Evolutionary conservation across 768 basidiomycete species (phyloP).

Genomic region (Panellus pusillus): DNA sequence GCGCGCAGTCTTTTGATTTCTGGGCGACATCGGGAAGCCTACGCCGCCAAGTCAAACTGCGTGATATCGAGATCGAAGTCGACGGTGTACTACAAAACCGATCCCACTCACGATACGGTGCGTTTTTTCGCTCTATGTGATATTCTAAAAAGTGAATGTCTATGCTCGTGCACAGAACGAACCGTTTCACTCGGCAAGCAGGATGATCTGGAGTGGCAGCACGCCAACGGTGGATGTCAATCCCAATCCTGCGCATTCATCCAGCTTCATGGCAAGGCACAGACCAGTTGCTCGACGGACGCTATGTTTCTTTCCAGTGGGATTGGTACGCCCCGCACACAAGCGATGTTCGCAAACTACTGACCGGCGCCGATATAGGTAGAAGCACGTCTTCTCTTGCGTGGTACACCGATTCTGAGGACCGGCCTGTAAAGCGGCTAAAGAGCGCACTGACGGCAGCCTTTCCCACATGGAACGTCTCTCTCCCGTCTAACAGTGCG

Average conservation of each 20-base stretch:
- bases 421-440: conserved; percentile 39
- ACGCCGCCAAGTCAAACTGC: conserved; percentile 33
- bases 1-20: conserved; percentile 44
- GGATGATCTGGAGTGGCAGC: conserved; percentile 43
- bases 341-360: neutral
- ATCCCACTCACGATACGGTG: conserved; percentile 48
- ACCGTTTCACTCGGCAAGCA: conserved; percentile 44
- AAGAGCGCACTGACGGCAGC: conserved; percentile 26
- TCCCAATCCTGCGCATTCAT: conserved; percentile 42
- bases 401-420: conserved; percentile 39
- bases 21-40: conserved; percentile 40
- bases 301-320: conserved; percentile 47
- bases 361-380: conserved; percentile 11
- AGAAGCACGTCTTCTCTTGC: conserved; percentile 24
- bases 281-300: conserved; percentile 37
- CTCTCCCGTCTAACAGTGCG: conserved; percentile 40
- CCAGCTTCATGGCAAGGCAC: conserved; percentile 48
- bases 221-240: conserved; percentile 37
- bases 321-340: conserved; percentile 33
- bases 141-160: neutral
- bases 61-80: conserved; percentile 23
- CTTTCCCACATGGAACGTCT: conserved; percentile 39
- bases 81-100: conserved; percentile 41
- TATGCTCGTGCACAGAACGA: conserved; percentile 31
- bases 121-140: conserved; percentile 2